Percentiles rank a stretch among this genome's conserved stretches.
These are phyloP conservation scores for Oxalis stricta DNA, from an alignment of 441 rosid genomes.

Conservation along the genomic window DNA sequence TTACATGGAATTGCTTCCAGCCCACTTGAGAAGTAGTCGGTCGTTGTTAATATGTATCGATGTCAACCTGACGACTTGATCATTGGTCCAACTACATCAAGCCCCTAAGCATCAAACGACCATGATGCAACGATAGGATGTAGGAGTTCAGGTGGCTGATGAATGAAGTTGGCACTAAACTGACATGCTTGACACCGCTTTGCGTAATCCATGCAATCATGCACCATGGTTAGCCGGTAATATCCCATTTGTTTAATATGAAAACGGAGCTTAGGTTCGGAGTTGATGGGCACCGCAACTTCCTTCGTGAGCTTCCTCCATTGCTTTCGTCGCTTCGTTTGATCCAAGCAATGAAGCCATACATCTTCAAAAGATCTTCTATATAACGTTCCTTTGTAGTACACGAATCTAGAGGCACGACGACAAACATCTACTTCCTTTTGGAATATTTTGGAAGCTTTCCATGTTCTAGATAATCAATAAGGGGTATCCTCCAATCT, in stretches of 20 bases:
- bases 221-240: conserved; percentile 1
- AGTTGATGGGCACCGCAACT: not conserved
- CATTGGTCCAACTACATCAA: not conserved
- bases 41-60: not conserved
- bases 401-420: not conserved
- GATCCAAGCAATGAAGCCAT: not conserved
- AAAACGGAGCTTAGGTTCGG: not conserved
- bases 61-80: not conserved
- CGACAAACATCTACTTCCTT: not conserved
- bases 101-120: conserved; percentile 2
- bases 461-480: not conserved
- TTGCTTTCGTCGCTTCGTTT: not conserved
- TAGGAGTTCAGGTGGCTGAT: not conserved
- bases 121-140: not conserved
- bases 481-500: not conserved
- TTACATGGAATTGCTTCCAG: not conserved
- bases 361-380: not conserved
- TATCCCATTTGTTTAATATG: conserved; percentile 1
- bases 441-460: not conserved
- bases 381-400: not conserved
- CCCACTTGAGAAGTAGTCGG: conserved; percentile 1
- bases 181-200: not conserved
- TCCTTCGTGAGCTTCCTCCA: not conserved
- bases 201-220: no score
- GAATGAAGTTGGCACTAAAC: not conserved